Base-by-base conservation (phyloP, 2,329 filamentous ascomycete species). In the Penicillium fuscoglaucum region DNA sequence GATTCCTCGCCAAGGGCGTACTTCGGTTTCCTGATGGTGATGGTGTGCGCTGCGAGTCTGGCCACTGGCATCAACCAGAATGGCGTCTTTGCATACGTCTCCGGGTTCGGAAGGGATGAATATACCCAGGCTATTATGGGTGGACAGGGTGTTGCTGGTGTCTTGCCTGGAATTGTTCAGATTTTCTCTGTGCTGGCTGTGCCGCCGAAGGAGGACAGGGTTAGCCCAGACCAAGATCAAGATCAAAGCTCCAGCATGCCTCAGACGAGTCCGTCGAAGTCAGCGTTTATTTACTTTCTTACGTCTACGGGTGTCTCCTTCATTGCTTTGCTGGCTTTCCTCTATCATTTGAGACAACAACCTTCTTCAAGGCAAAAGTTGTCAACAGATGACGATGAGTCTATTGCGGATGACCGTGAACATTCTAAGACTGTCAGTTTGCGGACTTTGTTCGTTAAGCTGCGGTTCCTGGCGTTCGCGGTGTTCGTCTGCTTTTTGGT, bases 111-210 rank as follows among this genome's bases (percentile, higher is more conserved):
- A 37, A 82, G 90, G 52, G 85, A 89, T 21, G 90, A 95, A 74
- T 99, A 98, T 74, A 96, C 91, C 55, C 93, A 98, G 76, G 93
- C 89, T 26, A 92, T 98, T 74, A 98, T 99, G 93, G 87, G 89
- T 3, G 95, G 95, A 1, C 95, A 99, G 75, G 93, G 88, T 33
- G 82, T 99, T 4, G 93, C 95, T 0, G 95, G 95, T 31, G 93
- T 99, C 10, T 79, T 98, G 4, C 95, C 95, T 0, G 88, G 90
- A 48, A 82, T 96, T 48, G 90, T 91, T 1, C 93, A 98, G 75
- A 93, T 98, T 65, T 74, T 90, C 45, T 90, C 90, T 1, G 92
- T 96, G 13, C 80, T 97, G 12, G 83, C 86, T 35, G 81, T 91
- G 1, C 79, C 85, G 0, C 70, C 78, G 24, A 71, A 74, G 48